Evolutionary conservation across 2,329 filamentous ascomycete genomes (phyloP), one percentile per base, ranked within the genome.

Genomic region (Epichloe gansuensis): DNA sequence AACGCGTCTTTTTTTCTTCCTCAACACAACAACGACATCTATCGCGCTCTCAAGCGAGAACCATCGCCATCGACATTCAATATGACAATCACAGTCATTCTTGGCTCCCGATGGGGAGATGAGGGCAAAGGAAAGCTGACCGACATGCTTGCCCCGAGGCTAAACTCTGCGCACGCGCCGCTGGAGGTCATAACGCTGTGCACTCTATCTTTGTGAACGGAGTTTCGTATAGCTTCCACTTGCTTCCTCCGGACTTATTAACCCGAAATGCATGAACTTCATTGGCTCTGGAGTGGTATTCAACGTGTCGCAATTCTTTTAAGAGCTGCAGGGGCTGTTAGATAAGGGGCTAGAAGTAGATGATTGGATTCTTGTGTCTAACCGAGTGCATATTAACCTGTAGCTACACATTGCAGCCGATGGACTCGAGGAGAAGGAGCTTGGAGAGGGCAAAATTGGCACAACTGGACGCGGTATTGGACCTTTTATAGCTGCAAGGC

Each of bases 221-320:
- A 51, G 63, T 68, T 25, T 68, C 67, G 6, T 69, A 69, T 56
- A 65, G 75, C 67, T 78, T 80, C 58, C 79, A 84, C 65, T 76
- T 86, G 54, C 69, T 85, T 48, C 83, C 25, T 86, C 81, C 52
- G 87, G 87, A 55, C 76, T 91, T 55, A 75, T 91, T 58, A 87
- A 85, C 64, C 82, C 85, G 6, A 72, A 72, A 44, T 86, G n/a
- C 45, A 75, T 81, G 61, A 91, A 90, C 70, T 72, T 91, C 53
- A 85, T 91, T 64, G 86, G 85, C 55, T 84, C 82, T 48, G 84
- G 75, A 46, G 76, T 80, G 42, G 79, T 87, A 54, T 81, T 88
- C 58, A 79, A 88, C 67, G 75, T 59, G 45, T 65, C 65, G 7
- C 65, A 59, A 42, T 74, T 74, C 58, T 73, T 73, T 61, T 63